Percentiles rank a stretch among this genome's conserved stretches.
phyloP scores from a whole-genome alignment of 345 rosid genomes.

The Luvunga scandens region DNA sequence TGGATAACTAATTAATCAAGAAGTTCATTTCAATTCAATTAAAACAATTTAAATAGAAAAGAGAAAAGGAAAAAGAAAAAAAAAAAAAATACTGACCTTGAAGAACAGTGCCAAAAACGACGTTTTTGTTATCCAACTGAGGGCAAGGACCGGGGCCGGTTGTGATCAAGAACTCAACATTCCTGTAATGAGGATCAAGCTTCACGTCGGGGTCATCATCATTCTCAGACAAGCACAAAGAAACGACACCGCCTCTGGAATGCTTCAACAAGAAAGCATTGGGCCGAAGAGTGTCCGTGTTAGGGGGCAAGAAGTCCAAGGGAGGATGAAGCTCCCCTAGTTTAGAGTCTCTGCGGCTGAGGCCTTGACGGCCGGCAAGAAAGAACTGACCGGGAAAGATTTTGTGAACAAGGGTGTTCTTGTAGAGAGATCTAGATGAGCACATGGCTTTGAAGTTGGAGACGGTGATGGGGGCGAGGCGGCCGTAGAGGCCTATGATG shows the following conservation, averaged over 20 bases:
- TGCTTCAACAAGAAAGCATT: slow-evolving; percentile 63
- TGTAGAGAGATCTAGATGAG: slow-evolving; percentile 53
- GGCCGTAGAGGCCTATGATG: slow-evolving; percentile 77
- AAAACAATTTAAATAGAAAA: no score
- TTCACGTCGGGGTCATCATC: slow-evolving; percentile 74
- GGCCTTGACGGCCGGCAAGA: slow-evolving; percentile 75
- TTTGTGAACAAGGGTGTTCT: slow-evolving; percentile 73
- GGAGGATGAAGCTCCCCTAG: slow-evolving; percentile 50
- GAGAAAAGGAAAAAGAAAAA: no score
- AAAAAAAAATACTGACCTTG: slow-evolving; percentile 46
- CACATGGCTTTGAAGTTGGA: slow-evolving; percentile 83
- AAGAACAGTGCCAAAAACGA: slow-evolving; percentile 87
- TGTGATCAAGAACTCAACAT: slow-evolving; percentile 86
- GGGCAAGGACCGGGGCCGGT: slow-evolving; percentile 93
- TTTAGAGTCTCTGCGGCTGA: slow-evolving; percentile 42
- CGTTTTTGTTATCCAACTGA: slow-evolving; percentile 66
- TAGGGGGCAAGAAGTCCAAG: slow-evolving; percentile 42
- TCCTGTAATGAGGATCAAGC: slow-evolving; percentile 71
- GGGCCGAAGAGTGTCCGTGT: slow-evolving; percentile 67
- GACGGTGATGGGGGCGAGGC: slow-evolving; percentile 69
- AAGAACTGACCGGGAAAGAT: slow-evolving; percentile 79
- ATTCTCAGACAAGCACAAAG: slow-evolving; percentile 78
- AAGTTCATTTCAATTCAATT: no score
- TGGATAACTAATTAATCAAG: no score
- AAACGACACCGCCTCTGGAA: slow-evolving; percentile 63